These are phyloP conservation scores for Hemisphaericaspora xylofermentans DNA, from an alignment of 1,139 yeast species.

Conservation along the genomic window DNA sequence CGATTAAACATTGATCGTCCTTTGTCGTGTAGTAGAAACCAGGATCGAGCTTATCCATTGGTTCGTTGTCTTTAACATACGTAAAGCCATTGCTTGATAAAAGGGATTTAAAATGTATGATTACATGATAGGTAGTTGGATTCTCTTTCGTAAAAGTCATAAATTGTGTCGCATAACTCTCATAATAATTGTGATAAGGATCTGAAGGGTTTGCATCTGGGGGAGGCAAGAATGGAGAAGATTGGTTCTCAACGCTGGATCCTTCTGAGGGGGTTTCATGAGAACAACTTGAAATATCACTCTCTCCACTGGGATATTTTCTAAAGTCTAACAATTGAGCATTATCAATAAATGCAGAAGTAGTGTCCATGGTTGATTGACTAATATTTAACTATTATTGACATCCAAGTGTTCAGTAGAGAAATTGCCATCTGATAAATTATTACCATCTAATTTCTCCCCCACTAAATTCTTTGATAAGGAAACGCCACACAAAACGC, in stretches of 20 bases:
- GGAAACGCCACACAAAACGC: neutral
- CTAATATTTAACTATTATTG: too few relatives aligned
- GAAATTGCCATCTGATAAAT: too few relatives aligned
- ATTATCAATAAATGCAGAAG: too few relatives aligned
- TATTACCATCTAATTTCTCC: neutral
- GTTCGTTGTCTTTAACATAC: slow-evolving; percentile 50
- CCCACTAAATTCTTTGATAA: neutral
- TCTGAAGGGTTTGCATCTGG: slow-evolving; percentile 1
- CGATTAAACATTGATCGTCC: slow-evolving; percentile 55
- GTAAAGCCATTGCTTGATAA: slow-evolving; percentile 52
- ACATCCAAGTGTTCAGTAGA: too few relatives aligned
- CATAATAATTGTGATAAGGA: slow-evolving; percentile 22
- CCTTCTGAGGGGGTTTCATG: slow-evolving; percentile 4
- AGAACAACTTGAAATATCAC: neutral
- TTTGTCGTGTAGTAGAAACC: slow-evolving; percentile 52
- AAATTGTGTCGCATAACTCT: slow-evolving; percentile 46
- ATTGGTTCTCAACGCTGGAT: neutral
- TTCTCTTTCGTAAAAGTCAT: slow-evolving; percentile 57
- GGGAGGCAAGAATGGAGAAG: neutral
- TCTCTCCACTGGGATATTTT: neutral
- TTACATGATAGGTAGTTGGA: slow-evolving; percentile 66
- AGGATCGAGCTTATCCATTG: slow-evolving; percentile 35
- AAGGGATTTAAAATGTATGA: slow-evolving; percentile 40
- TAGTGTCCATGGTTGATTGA: too few relatives aligned
- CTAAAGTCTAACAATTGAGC: neutral